phyloP scores from a whole-genome alignment of 2,329 filamentous ascomycete genomes.

The Harringtonia aguacate region DNA sequence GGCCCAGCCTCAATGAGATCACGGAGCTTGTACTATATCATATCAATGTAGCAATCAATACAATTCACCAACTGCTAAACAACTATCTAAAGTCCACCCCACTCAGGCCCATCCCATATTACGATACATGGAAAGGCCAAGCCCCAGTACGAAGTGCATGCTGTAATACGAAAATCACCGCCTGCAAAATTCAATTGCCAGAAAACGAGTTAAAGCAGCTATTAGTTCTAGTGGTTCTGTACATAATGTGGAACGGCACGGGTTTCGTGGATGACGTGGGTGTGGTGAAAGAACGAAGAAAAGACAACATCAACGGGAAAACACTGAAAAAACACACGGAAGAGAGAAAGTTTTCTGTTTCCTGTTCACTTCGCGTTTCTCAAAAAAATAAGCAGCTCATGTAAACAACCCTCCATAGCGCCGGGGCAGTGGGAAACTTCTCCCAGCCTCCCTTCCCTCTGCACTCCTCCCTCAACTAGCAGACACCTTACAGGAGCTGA shows the following conservation, averaged over 20 bases:
- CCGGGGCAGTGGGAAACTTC: constrained; percentile 1
- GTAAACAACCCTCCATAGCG: background rate
- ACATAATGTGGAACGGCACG: constrained; percentile 6
- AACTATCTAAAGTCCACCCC: too few species aligned
- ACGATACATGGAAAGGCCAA: too few species aligned
- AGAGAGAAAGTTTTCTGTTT: background rate
- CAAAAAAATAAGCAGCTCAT: background rate
- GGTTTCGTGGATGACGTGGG: background rate
- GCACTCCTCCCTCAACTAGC: constrained; percentile 7
- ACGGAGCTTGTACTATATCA: too few species aligned
- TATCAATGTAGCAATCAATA: too few species aligned
- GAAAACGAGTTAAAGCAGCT: constrained; percentile 5
- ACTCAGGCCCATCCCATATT: too few species aligned
- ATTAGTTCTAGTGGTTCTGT: constrained; percentile 12
- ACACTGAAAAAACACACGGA: background rate
- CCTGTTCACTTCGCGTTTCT: background rate
- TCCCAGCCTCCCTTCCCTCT: background rate
- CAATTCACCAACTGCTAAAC: too few species aligned
- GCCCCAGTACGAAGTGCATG: too few species aligned
- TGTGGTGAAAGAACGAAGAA: background rate
- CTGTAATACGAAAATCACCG: too few species aligned
- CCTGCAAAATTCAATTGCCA: too few species aligned
- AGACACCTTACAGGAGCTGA: constrained; percentile 37
- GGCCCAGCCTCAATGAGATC: too few species aligned
- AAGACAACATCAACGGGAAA: background rate